A percentile compares a stretch with the other conserved stretches of the same genome.
Conservation (phyloP, 176 grass and related monocot genomes). For the Thinopyrum elongatum region DNA sequence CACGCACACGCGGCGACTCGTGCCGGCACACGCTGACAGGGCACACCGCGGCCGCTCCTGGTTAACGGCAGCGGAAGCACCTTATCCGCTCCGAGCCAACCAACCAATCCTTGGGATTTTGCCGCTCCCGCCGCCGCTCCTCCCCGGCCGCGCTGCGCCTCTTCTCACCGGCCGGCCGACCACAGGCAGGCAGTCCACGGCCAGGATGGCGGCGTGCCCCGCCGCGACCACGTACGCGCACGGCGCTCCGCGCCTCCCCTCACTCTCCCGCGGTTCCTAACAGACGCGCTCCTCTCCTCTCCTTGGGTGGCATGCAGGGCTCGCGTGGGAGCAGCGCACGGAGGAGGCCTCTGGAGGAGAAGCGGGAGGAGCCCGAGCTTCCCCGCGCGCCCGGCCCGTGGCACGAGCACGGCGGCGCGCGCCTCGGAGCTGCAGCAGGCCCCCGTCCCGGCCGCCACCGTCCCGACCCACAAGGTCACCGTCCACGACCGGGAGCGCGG, state of each 20-base stretch:
- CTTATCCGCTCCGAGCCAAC: conserved; percentile 40
- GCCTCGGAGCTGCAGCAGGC: conserved; percentile 54
- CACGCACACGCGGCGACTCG: neutral
- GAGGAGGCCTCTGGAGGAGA: conserved; percentile 15
- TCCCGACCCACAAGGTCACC: conserved; percentile 70
- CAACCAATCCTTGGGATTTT: neutral
- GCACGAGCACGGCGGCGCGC: neutral
- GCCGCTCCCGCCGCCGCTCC: neutral
- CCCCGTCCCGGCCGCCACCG: conserved; percentile 3
- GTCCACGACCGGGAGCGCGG: conserved; percentile 85
- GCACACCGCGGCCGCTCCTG: neutral
- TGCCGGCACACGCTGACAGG: too few relatives aligned
- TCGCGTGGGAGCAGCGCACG: conserved; percentile 26
- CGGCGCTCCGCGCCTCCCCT: too few relatives aligned
- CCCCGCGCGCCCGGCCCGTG: neutral
- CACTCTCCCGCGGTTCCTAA: neutral
- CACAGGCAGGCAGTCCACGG: neutral
- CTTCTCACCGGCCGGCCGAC: neutral
- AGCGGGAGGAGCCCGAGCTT: neutral
- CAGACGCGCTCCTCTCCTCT: too few relatives aligned
- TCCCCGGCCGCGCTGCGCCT: neutral
- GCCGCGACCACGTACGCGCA: too few relatives aligned
- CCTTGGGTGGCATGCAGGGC: conserved; percentile 17
- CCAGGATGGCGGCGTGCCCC: conserved; percentile 29
- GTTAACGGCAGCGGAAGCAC: neutral